Conservation (phyloP, 768 basidiomycete species). For the Grammothele lineata region DNA sequence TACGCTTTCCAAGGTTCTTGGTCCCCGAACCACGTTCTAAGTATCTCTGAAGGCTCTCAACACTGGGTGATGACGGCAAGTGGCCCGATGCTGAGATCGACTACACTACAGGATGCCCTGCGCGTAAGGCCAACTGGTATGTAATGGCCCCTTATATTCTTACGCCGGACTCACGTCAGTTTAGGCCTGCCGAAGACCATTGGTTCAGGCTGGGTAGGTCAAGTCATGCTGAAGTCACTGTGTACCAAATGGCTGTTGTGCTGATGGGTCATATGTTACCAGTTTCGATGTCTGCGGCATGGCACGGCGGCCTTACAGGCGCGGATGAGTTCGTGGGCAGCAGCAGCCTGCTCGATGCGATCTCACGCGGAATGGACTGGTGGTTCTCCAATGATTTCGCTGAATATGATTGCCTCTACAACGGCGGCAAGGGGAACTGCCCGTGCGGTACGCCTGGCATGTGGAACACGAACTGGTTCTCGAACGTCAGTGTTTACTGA, state of each 20-base stretch:
- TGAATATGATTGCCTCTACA: slow-evolving; percentile 47
- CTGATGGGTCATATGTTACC: too few species aligned
- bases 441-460: slow-evolving; percentile 49
- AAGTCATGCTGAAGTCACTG: background rate
- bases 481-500: slow-evolving; percentile 38
- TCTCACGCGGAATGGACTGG: slow-evolving; percentile 49
- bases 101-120: slow-evolving; percentile 59
- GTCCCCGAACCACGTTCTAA: too few species aligned
- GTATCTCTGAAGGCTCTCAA: slow-evolving; percentile 47
- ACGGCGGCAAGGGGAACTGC: slow-evolving; percentile 47
- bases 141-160: background rate
- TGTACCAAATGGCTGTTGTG: background rate
- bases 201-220: slow-evolving; percentile 44
- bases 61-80: slow-evolving; percentile 39
- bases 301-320: slow-evolving; percentile 45
- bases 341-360: slow-evolving; percentile 35
- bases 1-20: background rate
- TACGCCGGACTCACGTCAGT: background rate
- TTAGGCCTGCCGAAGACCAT: slow-evolving; percentile 22
- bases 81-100: slow-evolving; percentile 56
- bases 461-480: slow-evolving; percentile 68
- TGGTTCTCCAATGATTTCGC: slow-evolving; percentile 64
- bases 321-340: slow-evolving; percentile 40
- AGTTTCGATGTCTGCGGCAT: slow-evolving; percentile 55
- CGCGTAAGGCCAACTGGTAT: slow-evolving; percentile 63